Evolutionary conservation across 768 basidiomycete species (phyloP), one percentile per base, ranked within the genome.

Genomic region (Chalciporus chontae): DNA sequence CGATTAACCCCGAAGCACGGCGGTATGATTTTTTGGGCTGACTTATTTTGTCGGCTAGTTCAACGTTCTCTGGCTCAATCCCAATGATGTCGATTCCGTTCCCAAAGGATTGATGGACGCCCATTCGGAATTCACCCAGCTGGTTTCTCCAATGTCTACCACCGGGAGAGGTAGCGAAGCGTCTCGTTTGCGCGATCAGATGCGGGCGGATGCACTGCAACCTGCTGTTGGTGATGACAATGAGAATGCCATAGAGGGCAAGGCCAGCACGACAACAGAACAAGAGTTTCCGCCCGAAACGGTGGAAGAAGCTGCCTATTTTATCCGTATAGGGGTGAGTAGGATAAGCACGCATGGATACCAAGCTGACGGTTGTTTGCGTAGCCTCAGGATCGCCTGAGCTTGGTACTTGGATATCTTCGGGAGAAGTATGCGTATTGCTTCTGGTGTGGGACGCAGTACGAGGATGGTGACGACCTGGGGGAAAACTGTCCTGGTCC

Each of bases 381-480:
- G 13, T 59, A 94, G 91, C 80, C 87, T 53, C 76, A 77, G 54
- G 83, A 87, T 67, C 78, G 88, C 27, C 74, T 93, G 31, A 68
- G 74, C 34, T 70, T 85, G 40, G 80, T 90, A 15, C 72, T 92
- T 21, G 69, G 78, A 5, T 90, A 94, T 66, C 77, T 94, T 43
- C 85, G 91, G 21, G 73, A 79, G 34, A 76, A 73, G 52, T 80
- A 91, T 65, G 63, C 73, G 5, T 93, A 93, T 63, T 93, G 91
- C 63, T 92, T 91, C 67, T 93, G 90, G 87, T 94, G 91, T 63
- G 91, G 91, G 11, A 78, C 85, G 11, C 77, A 82, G 57, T 94
- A 92, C 61, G 75, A 77, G 5, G 73, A 75, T 54, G 64, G 69
- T 6, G 77, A 78, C 14, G 85, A 88, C 43, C 70, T 94, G 73